Percentiles rank a stretch among this genome's conserved stretches.
Evolutionary conservation across 805 yeast species (phyloP).

Genomic region (Teunomyces gatunensis): DNA sequence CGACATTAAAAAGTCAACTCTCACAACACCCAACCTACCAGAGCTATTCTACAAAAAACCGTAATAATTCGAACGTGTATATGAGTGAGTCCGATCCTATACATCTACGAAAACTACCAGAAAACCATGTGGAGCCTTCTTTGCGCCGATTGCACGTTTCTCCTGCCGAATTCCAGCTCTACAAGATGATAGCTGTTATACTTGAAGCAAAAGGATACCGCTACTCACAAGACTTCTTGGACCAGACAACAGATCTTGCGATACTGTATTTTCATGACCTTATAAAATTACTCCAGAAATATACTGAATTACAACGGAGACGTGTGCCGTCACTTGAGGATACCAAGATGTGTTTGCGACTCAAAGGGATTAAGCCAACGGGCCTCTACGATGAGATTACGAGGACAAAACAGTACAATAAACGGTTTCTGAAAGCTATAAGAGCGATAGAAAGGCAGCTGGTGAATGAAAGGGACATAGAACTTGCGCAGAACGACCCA

Average conservation of each 20-base stretch:
- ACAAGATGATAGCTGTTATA: constrained; percentile 25
- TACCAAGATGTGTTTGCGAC: constrained; percentile 41
- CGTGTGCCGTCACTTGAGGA: constrained; percentile 53
- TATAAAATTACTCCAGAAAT: constrained; percentile 42
- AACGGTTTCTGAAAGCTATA: not conserved
- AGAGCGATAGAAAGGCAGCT: not conserved
- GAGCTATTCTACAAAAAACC: no score
- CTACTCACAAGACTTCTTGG: constrained; percentile 27
- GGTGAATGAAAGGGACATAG: constrained; percentile 12
- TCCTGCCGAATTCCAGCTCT: constrained; percentile 2
- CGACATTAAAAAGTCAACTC: not conserved
- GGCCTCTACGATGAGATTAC: constrained; percentile 39
- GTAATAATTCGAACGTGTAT: not conserved
- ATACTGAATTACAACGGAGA: constrained; percentile 61
- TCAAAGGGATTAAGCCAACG: constrained; percentile 38
- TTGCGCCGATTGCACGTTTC: not conserved
- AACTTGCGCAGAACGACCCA: constrained; percentile 7
- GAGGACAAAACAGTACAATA: not conserved
- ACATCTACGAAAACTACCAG: constrained; percentile 1
- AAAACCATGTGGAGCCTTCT: not conserved
- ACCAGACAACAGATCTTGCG: constrained; percentile 27
- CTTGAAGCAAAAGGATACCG: constrained; percentile 20
- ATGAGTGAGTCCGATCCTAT: not conserved
- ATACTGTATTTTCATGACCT: constrained; percentile 34
- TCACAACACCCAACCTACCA: not conserved